Base-by-base conservation (phyloP, 2,329 filamentous ascomycete species). In the Colletotrichum endophyticum region DNA sequence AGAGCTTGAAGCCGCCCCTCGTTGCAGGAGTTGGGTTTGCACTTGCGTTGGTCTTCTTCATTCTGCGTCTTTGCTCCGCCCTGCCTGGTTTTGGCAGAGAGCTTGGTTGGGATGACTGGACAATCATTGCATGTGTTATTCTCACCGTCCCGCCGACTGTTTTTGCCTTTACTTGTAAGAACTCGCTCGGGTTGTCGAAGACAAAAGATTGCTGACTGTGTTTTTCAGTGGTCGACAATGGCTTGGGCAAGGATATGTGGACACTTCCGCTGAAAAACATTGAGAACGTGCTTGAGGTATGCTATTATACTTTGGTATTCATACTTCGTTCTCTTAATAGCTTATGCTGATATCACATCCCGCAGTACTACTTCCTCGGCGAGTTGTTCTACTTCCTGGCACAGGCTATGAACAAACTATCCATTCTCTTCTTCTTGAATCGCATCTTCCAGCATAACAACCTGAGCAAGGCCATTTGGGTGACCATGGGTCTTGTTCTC, bases 221-320 rank as follows among this genome's bases (percentile, higher is more conserved):
- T 16, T 19, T n/a, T 15, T 4, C 44, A 83, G 83, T 80, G 16
- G 78, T 80, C 2, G 71, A 80, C 5, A 66, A 79, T 2, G 82
- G 79, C 1, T 83, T 85, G 34, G 85, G 85, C 5, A 81, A 83
- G 15, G 85, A 86, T 62, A 82, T 86, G 9, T 86, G 85, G 85
- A 82, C 81, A 7, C 75, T 86, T 2, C 72, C 81, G 4, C 39
- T 76, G 4, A 75, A 79, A 2, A 70, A 69, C 2, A 78, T 86
- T 22, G 81, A 81, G 3, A 66, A 72, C 7, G 81, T 81, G 2
- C 78, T 86, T 7, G 44, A 53, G 44, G 44, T 53, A 22, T 22
- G 39, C 0, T 4, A n/a, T 19, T 11, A 44, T 44, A 1, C 0
- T 44, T 19, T 0, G 8, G 36, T 62, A 11, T 82, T 80, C 76